These are phyloP conservation scores for Achlya hypogyna DNA, from an alignment of 352 stramenopile genomes.

Conservation along the genomic window DNA sequence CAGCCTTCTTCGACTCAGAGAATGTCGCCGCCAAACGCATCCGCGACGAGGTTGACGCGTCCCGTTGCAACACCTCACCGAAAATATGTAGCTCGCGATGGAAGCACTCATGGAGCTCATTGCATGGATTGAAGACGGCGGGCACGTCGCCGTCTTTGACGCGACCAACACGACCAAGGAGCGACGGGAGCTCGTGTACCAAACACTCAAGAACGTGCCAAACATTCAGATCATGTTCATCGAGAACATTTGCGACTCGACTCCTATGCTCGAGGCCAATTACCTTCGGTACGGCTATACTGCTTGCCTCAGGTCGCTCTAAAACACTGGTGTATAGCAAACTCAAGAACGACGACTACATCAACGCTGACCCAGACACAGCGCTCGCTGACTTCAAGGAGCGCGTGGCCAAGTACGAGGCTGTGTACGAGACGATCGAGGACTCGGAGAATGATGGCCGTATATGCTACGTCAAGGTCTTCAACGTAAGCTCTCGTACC, in stretches of 20 bases:
- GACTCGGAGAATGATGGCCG: slow-evolving; percentile 69
- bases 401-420: slow-evolving; percentile 88
- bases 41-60: slow-evolving; percentile 62
- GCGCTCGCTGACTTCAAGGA: slow-evolving; percentile 84
- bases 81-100: slow-evolving; percentile 3
- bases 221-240: slow-evolving; percentile 90
- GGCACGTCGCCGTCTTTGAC: slow-evolving; percentile 91
- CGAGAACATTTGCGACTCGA: slow-evolving; percentile 92
- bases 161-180: slow-evolving; percentile 92
- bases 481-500: slow-evolving; percentile 51
- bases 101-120: slow-evolving; percentile 54
- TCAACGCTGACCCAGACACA: slow-evolving; percentile 64
- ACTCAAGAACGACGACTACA: slow-evolving; percentile 86
- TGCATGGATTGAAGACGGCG: slow-evolving; percentile 84
- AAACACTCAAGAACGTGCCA: slow-evolving; percentile 18
- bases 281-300: slow-evolving; percentile 51
- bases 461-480: slow-evolving; percentile 89
- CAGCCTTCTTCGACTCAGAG: slow-evolving; percentile 87
- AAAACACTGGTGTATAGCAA: slow-evolving; percentile 33
- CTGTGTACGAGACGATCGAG: slow-evolving; percentile 88
- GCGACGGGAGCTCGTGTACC: slow-evolving; percentile 29
- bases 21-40: slow-evolving; percentile 77
- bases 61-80: neutral
- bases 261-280: slow-evolving; percentile 87
- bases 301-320: slow-evolving; percentile 15